Percentiles rank a stretch among this genome's conserved stretches.
Evolutionary conservation across 2,329 filamentous ascomycete genomes (phyloP).

Genomic region (Epichloe hybrida): DNA sequence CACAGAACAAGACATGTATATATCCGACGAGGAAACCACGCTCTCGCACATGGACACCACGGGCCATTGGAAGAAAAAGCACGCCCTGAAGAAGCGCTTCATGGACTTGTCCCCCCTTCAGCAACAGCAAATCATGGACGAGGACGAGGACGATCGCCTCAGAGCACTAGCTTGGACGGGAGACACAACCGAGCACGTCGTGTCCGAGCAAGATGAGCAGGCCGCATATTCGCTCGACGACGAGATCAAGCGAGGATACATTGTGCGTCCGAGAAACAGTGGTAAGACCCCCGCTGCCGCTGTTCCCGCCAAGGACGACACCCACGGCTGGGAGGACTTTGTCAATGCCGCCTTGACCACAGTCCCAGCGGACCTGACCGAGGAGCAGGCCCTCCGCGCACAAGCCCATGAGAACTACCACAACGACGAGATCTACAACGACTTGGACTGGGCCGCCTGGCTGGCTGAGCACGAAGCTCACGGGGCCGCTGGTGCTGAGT

Average conservation of each 20-base stretch:
- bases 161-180: slow-evolving; percentile 21
- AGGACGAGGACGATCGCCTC: slow-evolving; percentile 22
- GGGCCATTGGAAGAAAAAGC: slow-evolving; percentile 29
- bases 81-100: slow-evolving; percentile 33
- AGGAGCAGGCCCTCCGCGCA: slow-evolving; percentile 13
- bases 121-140: slow-evolving; percentile 23
- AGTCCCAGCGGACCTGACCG: slow-evolving; percentile 10
- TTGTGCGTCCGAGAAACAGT: slow-evolving; percentile 11
- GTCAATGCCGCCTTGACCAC: slow-evolving; percentile 13
- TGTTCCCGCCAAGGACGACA: slow-evolving; percentile 8
- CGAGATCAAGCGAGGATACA: slow-evolving; percentile 20
- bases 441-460: slow-evolving; percentile 13
- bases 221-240: slow-evolving; percentile 15
- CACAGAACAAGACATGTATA: slow-evolving; percentile 35
- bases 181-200: slow-evolving; percentile 10
- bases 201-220: background rate
- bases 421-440: slow-evolving; percentile 5
- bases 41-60: slow-evolving; percentile 19
- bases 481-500: too few species aligned
- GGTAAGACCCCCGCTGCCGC: slow-evolving; percentile 4
- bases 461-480: slow-evolving; percentile 8
- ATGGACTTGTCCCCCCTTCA: slow-evolving; percentile 21
- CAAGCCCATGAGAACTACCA: slow-evolving; percentile 12
- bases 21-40: slow-evolving; percentile 31
- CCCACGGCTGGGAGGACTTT: slow-evolving; percentile 14